Evolutionary conservation across 768 basidiomycete genomes (phyloP), one percentile per base, ranked within the genome.

Genomic region (Tulasnella sp.): DNA sequence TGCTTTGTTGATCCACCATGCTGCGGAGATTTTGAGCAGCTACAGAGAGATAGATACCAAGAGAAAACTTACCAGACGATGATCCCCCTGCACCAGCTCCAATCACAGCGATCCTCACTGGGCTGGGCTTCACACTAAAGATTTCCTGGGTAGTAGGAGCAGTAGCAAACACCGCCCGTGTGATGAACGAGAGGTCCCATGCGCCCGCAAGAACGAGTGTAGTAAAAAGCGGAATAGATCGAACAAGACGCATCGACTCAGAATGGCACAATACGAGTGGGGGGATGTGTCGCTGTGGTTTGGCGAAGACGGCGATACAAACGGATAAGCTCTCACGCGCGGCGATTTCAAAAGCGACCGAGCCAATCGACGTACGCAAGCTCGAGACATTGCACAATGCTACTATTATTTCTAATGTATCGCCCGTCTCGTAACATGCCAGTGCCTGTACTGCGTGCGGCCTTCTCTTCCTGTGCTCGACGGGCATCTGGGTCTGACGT

Each of bases 1-100:
- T 25, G 84, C 86, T 66, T 84, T 84, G 17, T 78, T 76, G 52
- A 93, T 81, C 83, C 90, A 86, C 65, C 80, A 86, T 2, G 81
- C 89, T 57, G 15, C 17, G 29, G 46, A 23, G 21, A 39, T 9
- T 37, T 29, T n/a, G 36, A 39, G 23, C 34, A 21, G 23, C 12
- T 5, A 19, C 3, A 17, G 17, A 14, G 11, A 35, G 34, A n/a
- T 19, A 15, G 21, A 37, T 0, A 23, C n/a, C 7, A 19, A 23
- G 3, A 6, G 11, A 70, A 60, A 65, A 69, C 15, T 69, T 67
- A 54, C 52, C 52, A 19, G 90, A 86, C 23, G 87, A 84, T 14
- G 79, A 80, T 7, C 92, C 92, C 8, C 75, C 88, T 12, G 92
- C 90, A 25, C 92, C 92, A 0, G 92, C 91, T 15, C 92, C 92